Evolutionary conservation across 1,139 yeast species (phyloP).

Genomic region (Fermentozyma sake): DNA sequence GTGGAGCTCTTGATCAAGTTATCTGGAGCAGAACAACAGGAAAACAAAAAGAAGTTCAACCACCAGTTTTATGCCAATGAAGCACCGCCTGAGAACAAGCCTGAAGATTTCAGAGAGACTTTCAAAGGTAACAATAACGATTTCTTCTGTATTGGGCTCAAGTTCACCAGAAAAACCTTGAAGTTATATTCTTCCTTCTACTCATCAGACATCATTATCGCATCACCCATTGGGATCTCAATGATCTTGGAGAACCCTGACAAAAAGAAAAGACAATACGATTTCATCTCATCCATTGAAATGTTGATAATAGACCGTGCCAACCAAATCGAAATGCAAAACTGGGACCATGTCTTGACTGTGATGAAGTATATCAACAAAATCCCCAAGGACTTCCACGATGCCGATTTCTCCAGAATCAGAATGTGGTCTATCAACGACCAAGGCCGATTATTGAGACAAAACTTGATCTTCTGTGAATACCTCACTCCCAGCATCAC

Average conservation of each 20-base stretch:
- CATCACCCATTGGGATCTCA: conserved; percentile 89
- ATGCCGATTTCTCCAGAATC: conserved; percentile 87
- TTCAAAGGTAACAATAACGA: conserved; percentile 92
- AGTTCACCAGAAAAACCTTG: conserved; percentile 82
- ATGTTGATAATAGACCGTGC: conserved; percentile 75
- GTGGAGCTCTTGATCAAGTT: conserved; percentile 59
- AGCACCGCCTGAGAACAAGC: conserved; percentile 55
- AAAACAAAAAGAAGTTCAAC: conserved; percentile 72
- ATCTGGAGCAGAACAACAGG: conserved; percentile 71
- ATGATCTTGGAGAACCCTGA: conserved; percentile 69
- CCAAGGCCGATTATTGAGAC: conserved; percentile 70
- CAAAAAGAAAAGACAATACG: conserved; percentile 54
- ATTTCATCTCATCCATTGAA: conserved; percentile 87
- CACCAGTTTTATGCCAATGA: conserved; percentile 64
- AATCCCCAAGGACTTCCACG: conserved; percentile 73
- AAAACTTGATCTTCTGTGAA: conserved; percentile 70
- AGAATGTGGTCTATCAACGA: conserved; percentile 92
- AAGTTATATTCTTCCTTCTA: conserved; percentile 83
- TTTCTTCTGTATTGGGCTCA: conserved; percentile 83
- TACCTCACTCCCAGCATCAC: conserved; percentile 79
- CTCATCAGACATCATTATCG: conserved; percentile 79
- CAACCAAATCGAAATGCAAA: conserved; percentile 87
- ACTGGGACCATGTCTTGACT: conserved; percentile 79
- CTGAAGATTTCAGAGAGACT: conserved; percentile 73
- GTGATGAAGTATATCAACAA: conserved; percentile 69